Conservation (phyloP, 176 grass and related monocot genomes). For the Musa troglodytarum region DNA sequence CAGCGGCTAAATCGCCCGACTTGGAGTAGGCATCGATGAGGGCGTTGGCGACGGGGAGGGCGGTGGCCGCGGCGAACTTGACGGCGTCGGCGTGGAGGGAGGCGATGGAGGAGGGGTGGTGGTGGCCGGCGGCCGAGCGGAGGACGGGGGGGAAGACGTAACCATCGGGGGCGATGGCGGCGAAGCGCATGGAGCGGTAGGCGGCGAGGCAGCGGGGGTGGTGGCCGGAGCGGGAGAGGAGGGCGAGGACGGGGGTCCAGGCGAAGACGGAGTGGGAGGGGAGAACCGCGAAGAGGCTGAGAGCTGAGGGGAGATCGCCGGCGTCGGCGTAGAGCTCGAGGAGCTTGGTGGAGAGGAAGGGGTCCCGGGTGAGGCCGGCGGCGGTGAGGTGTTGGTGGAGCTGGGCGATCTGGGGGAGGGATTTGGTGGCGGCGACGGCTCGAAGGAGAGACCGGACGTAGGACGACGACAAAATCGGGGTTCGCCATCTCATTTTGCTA, state of each 20-base stretch:
- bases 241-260: constrained; percentile 23
- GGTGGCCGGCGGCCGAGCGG: constrained; percentile 23
- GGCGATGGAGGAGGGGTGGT: neutral
- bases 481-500: constrained; percentile 7
- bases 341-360: constrained; percentile 13
- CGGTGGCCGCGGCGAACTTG: constrained; percentile 43
- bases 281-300: constrained; percentile 21
- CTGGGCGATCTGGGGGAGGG: constrained; percentile 14
- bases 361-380: neutral
- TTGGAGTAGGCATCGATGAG: constrained; percentile 53
- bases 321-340: constrained; percentile 30
- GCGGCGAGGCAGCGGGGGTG: constrained; percentile 11
- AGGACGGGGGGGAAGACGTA: constrained; percentile 13
- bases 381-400: constrained; percentile 20
- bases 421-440: neutral
- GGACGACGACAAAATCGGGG: neutral
- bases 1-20: constrained; percentile 13
- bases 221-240: constrained; percentile 19
- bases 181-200: constrained; percentile 20
- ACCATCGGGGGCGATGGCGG: neutral
- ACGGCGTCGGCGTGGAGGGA: constrained; percentile 42
- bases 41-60: constrained; percentile 53
- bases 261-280: constrained; percentile 24
- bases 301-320: constrained; percentile 13
- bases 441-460: constrained; percentile 3